Evolutionary conservation across 768 basidiomycete genomes (phyloP).

Genomic region (Tricholoma matsutake): DNA sequence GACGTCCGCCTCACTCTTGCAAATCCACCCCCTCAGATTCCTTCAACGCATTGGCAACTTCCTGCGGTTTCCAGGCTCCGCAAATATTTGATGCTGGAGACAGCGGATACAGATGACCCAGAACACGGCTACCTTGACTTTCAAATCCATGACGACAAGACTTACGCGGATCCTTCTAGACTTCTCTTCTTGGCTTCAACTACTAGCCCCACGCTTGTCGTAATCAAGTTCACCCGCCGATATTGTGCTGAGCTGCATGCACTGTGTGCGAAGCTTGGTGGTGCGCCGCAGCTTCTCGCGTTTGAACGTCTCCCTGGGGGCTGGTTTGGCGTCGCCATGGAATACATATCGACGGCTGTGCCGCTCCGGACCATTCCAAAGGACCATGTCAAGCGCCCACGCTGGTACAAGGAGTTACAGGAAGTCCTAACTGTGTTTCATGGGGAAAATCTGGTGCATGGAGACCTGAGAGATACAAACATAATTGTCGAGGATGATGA

Average conservation of each 20-base stretch:
- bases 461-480: background rate
- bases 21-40: background rate
- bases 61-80: background rate
- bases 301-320: slow-evolving; percentile 25
- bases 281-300: slow-evolving; percentile 23
- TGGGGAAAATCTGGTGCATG: background rate
- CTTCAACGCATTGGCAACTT: background rate
- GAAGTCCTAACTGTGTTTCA: background rate
- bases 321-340: slow-evolving; percentile 26
- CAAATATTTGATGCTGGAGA: background rate
- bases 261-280: slow-evolving; percentile 17
- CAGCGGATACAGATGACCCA: background rate
- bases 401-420: background rate
- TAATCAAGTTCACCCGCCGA: slow-evolving; percentile 21
- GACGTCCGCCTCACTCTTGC: background rate
- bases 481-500: slow-evolving; percentile 3
- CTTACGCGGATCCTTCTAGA: slow-evolving; percentile 5
- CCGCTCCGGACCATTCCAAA: background rate
- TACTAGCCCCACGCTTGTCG: slow-evolving; percentile 1
- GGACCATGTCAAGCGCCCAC: background rate
- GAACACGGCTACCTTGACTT: background rate
- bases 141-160: slow-evolving; percentile 7
- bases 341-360: slow-evolving; percentile 13
- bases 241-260: slow-evolving; percentile 21
- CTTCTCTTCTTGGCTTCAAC: slow-evolving; percentile 6